phyloP scores from a whole-genome alignment of 1,284 basidiomycete species.

The Mycena citricolor region DNA sequence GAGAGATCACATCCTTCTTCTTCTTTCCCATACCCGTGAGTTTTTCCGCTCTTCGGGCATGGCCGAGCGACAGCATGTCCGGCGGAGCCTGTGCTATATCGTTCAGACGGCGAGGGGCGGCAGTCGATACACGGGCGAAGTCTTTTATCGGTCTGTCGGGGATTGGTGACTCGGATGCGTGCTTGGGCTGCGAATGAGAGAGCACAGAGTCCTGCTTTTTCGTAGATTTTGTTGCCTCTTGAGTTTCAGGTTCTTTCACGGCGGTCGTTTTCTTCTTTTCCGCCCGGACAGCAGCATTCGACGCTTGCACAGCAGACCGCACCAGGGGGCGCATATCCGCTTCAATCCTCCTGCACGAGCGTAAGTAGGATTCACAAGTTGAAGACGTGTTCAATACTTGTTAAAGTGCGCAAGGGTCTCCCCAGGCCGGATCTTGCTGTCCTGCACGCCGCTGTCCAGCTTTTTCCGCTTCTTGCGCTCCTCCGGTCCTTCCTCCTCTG shows the following conservation, averaged over 20 bases:
- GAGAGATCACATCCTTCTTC: slow-evolving; percentile 55
- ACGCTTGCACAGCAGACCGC: slow-evolving; percentile 57
- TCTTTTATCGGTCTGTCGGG: slow-evolving; percentile 55
- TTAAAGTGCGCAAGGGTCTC: slow-evolving; percentile 76
- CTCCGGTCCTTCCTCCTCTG: slow-evolving; percentile 40
- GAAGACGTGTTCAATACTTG: slow-evolving; percentile 42
- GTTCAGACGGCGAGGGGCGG: slow-evolving; percentile 63
- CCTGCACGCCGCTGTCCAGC: slow-evolving; percentile 24
- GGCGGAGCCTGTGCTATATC: slow-evolving; percentile 71
- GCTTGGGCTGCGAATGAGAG: slow-evolving; percentile 24
- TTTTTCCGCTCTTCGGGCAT: slow-evolving; percentile 21
- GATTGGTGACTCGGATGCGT: too few species aligned
- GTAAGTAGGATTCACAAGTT: background rate
- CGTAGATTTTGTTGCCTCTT: background rate
- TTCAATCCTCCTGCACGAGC: slow-evolving; percentile 60
- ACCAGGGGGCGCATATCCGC: slow-evolving; percentile 64
- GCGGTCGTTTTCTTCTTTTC: slow-evolving; percentile 17
- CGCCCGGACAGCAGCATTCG: slow-evolving; percentile 47
- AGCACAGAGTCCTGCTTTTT: background rate
- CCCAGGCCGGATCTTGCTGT: slow-evolving; percentile 57
- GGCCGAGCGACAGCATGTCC: slow-evolving; percentile 39
- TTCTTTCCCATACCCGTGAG: slow-evolving; percentile 20
- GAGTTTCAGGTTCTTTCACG: background rate
- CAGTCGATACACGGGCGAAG: slow-evolving; percentile 53
- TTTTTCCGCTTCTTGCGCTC: slow-evolving; percentile 26